Evolutionary conservation across 1,139 yeast genomes (phyloP).

Genomic region (Saccharomyces uvarum): DNA sequence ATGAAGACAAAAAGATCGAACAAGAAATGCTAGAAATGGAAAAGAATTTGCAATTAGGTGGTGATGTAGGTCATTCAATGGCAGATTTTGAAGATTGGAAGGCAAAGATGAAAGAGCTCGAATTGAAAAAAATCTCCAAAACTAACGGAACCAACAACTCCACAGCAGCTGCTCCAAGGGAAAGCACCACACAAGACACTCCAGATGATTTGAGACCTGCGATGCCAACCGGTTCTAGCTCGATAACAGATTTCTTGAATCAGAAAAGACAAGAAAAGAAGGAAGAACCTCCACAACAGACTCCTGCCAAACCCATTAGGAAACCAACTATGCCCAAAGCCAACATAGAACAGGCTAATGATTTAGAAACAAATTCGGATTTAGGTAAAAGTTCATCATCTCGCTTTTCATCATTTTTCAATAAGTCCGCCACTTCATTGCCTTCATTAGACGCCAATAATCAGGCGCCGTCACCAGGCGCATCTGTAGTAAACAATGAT

Average conservation of each 20-base stretch:
- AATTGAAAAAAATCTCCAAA: constrained; percentile 51
- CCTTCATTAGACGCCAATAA: constrained; percentile 5
- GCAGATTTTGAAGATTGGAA: constrained; percentile 73
- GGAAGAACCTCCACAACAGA: constrained; percentile 5
- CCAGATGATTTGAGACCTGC: constrained; percentile 56
- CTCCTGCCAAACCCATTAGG: constrained; percentile 5
- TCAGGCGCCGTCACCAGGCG: constrained; percentile 7
- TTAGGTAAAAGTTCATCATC: constrained; percentile 23
- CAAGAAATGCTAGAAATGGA: constrained; percentile 17
- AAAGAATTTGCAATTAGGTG: constrained; percentile 14
- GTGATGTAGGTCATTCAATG: constrained; percentile 44
- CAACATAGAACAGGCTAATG: background rate
- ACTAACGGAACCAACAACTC: constrained; percentile 29
- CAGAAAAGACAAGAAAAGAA: constrained; percentile 9
- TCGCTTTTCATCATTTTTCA: constrained; percentile 31
- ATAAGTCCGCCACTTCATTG: constrained; percentile 14
- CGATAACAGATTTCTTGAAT: constrained; percentile 29
- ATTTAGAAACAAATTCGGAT: background rate
- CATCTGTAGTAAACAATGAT: constrained; percentile 3
- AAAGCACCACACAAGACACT: constrained; percentile 33
- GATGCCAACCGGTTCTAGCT: constrained; percentile 25
- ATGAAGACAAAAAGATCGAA: constrained; percentile 7
- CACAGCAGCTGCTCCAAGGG: background rate
- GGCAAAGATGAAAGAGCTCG: constrained; percentile 50
- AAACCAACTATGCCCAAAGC: background rate